Conservation (phyloP, 768 basidiomycete genomes). For the Tulasnella sp. region DNA sequence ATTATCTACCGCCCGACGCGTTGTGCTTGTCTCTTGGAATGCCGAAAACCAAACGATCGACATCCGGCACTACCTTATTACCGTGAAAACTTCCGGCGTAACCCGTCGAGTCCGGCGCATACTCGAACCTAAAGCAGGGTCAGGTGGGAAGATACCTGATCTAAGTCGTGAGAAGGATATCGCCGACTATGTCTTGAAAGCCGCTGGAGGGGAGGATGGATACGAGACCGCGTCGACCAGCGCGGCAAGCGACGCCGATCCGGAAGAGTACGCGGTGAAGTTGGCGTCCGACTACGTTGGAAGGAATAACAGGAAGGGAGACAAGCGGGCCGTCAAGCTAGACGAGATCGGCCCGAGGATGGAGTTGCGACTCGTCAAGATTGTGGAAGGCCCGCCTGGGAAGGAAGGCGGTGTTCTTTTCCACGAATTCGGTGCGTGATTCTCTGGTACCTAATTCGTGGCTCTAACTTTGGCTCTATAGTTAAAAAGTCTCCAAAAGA, state of each 20-base stretch:
- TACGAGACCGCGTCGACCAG: slow-evolving; percentile 72
- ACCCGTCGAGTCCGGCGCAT: slow-evolving; percentile 86
- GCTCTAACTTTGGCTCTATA: slow-evolving; percentile 38
- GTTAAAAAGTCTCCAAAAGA: slow-evolving; percentile 89
- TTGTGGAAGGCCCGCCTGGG: slow-evolving; percentile 89
- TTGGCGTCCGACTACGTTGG: slow-evolving; percentile 94
- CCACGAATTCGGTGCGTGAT: slow-evolving; percentile 77
- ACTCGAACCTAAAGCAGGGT: slow-evolving; percentile 57
- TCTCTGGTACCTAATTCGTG: background rate
- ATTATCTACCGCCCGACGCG: slow-evolving; percentile 85
- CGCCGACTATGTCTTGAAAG: slow-evolving; percentile 84
- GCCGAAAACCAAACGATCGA: slow-evolving; percentile 80
- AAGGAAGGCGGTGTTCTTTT: slow-evolving; percentile 91
- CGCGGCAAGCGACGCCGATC: slow-evolving; percentile 76
- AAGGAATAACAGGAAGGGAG: slow-evolving; percentile 87
- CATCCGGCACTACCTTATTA: slow-evolving; percentile 91
- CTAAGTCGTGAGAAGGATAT: slow-evolving; percentile 90
- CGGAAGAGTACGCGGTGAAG: slow-evolving; percentile 68
- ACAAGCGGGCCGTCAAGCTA: slow-evolving; percentile 82
- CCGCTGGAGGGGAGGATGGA: slow-evolving; percentile 52
- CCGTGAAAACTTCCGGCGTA: slow-evolving; percentile 90
- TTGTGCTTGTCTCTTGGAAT: slow-evolving; percentile 91
- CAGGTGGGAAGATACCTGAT: slow-evolving; percentile 55
- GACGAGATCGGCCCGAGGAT: slow-evolving; percentile 95
- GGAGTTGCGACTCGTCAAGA: slow-evolving; percentile 90